Evolutionary conservation across 2,329 filamentous ascomycete genomes (phyloP).

Genomic region (Chaetomiaceae sp.): DNA sequence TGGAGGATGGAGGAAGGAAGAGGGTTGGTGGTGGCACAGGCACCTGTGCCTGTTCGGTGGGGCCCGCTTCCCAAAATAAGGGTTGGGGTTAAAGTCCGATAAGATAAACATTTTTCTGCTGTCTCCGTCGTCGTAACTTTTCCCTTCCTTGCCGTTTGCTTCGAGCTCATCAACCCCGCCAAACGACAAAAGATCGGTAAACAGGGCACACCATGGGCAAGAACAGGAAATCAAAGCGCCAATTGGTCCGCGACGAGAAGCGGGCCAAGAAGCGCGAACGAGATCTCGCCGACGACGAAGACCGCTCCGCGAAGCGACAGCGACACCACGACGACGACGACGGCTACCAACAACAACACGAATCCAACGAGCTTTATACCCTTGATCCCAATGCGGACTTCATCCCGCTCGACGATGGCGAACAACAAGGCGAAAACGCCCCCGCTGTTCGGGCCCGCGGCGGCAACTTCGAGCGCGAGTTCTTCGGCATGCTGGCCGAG

Average conservation of each 20-base stretch:
- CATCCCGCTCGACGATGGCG: constrained; percentile 26
- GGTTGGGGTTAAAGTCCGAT: constrained; percentile 7
- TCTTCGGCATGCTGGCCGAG: constrained; percentile 89
- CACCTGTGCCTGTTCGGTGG: too few relatives aligned
- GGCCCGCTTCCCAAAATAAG: too few relatives aligned
- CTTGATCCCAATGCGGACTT: constrained; percentile 19
- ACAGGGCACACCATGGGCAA: constrained; percentile 29
- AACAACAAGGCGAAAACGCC: constrained; percentile 4
- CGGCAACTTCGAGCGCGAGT: constrained; percentile 56
- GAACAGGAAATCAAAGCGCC: constrained; percentile 34
- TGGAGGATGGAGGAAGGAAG: too few relatives aligned
- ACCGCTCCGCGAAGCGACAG: constrained; percentile 27
- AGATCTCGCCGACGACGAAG: constrained; percentile 28
- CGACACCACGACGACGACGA: constrained; percentile 17
- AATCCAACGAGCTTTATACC: constrained; percentile 5
- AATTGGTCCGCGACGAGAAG: constrained; percentile 35
- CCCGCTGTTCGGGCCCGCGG: constrained; percentile 6
- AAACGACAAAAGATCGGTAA: background rate
- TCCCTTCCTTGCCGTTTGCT: background rate
- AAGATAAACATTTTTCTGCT: constrained; percentile 18
- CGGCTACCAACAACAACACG: background rate
- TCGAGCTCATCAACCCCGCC: background rate
- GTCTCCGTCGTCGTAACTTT: constrained; percentile 9
- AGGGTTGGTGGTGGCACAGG: too few relatives aligned
- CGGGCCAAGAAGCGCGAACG: constrained; percentile 32